These are phyloP conservation scores for carrot (Daucus carota) DNA, from an alignment of 129 eudicot species.

Conservation along the genomic window DH1_v3.0 NC_030387.2:36187001-36187500, in stretches of 20 bases:
- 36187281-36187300: conserved; percentile 32
- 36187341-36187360: conserved; percentile 90
- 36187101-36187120: conserved; percentile 93
- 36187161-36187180: conserved; percentile 72
- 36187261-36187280: background rate
- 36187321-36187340: conserved; percentile 92
- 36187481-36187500: conserved; percentile 49
- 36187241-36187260: background rate
- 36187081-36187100: conserved; percentile 72
- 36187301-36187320: conserved; percentile 96
- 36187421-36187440: conserved; percentile 15
- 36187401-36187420: conserved; percentile 30
- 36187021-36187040: conserved; percentile 16
- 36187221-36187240: background rate
- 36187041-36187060: conserved; percentile 89
- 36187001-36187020: background rate
- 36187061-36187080: conserved; percentile 96
- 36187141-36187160: conserved; percentile 96
- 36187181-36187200: conserved; percentile 91
- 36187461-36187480: conserved; percentile 30
- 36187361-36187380: conserved; percentile 58
- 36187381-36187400: conserved; percentile 70
- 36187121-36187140: conserved; percentile 62
- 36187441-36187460: conserved; percentile 23
- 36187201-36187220: background rate